Evolutionary conservation across 495 filamentous ascomycete genomes (phyloP), one percentile per base, ranked within the genome.

Genomic region (Beverwykella pulmonaria): DNA sequence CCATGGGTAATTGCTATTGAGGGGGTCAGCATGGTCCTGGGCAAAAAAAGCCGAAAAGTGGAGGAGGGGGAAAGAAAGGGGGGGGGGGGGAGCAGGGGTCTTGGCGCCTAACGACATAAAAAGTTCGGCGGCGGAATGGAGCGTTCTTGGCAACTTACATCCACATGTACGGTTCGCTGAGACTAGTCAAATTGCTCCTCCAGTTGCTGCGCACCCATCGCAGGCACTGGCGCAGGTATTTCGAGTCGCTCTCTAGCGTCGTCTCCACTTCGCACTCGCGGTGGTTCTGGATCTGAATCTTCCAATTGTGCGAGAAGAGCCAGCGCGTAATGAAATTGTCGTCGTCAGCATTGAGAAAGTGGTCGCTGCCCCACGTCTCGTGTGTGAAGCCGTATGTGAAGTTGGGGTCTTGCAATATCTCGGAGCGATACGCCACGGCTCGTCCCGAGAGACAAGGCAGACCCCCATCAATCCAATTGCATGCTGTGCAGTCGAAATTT

Each of bases 401-500:
- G 30, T 82, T 82, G 60, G 87, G 82, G 71, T 88, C 84, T 75
- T 91, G 86, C n/a, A 96, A 81, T 55, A 96, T 93, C 60, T 86
- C 81, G 7, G 89, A 89, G 26, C 88, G 87, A 77, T 94, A 93
- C 14, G 90, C 91, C 26, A 91, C 90, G 14, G 90, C 93, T 32
- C 92, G 83, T 48, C 92, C 92, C 30, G 92, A 96, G 80, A 96
- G 87, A 77, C 91, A 94, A 27, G 91, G 92, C 22, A 92, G 85
- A 20, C 91, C 91, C 49, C 92, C 92, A 74, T 96, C 92, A 49
- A 94, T 82, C 74, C 89, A 86, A 64, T 91, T 90, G 32, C 91
- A 93, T 10, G 92, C 90, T 48, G 90, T 91, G 74, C 91, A 93
- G 75, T 96, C 92, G 73, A 93, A 96, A 73, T 93, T 94, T 49